Evolutionary conservation across 305 asterid species (phyloP), one percentile per base, ranked within the genome.

Genomic region (Rubia tinctorum): DNA sequence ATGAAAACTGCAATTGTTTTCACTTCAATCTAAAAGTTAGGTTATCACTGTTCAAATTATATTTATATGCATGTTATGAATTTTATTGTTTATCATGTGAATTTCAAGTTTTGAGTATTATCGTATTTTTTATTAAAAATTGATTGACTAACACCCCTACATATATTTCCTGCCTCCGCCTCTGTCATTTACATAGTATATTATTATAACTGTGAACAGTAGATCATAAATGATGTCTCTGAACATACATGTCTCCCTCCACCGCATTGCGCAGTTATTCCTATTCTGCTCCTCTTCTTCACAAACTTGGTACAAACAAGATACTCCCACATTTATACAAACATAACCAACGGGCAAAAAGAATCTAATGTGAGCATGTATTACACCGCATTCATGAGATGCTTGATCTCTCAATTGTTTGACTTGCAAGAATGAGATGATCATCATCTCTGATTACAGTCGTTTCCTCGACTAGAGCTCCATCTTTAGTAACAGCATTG

Each of bases 381-480:
- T 2, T 30, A 30, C 37, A 30, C 37, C 37, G 53, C 2, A 55
- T 1, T 55, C 23, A 74, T 14, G 20, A 40, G 37, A 58, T 42
- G 17, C 60, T 40, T 20, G 73, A 40, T 14, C 44, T 74, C 53
- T 66, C 77, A 66, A 10, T 10, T 74, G 34, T 65, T n/a, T 61
- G 39, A 43, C 69, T 68, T 37, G 84, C 84, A 75, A 92, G 82
- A 72, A 88, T 61, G 22, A 92, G 87, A 78, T 84, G 89, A 85
- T 94, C 98, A 2, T 91, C 92, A 45, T 94, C 99, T 82, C 99
- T 87, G 45, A 92, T 76, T 5, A 87, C 85, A 42, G 17, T 82
- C 56, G 85, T 73, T 20, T 90, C 98, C 71, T 91, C 95, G 30
- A 91, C 71, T 70, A 78, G 66, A 63, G 88, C 90, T 68, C 99